These are phyloP conservation scores for Hortaea sp. DNA, from an alignment of 2,329 filamentous ascomycete species.

Conservation along the genomic window DNA sequence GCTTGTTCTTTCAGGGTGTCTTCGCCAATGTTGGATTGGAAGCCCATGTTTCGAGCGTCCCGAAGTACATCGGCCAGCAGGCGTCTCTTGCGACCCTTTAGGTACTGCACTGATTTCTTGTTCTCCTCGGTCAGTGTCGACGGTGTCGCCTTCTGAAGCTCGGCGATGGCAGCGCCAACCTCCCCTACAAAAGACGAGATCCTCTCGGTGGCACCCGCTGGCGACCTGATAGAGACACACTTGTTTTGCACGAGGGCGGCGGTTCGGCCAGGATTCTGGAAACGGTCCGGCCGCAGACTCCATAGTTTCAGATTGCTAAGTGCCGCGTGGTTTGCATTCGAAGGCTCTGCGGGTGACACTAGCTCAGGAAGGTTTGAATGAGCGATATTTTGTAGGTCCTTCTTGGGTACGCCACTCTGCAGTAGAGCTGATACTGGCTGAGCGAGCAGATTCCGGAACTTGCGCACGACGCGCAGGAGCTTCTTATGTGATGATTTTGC, in stretches of 20 bases:
- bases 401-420: slow-evolving; percentile 8
- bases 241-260: slow-evolving; percentile 56
- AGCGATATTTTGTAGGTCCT: not conserved
- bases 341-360: not conserved
- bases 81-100: slow-evolving; percentile 83
- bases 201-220: slow-evolving; percentile 23
- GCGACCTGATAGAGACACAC: not conserved
- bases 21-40: slow-evolving; percentile 70
- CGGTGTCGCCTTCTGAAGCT: slow-evolving; percentile 77
- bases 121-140: slow-evolving; percentile 75
- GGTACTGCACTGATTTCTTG: slow-evolving; percentile 70
- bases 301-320: slow-evolving; percentile 18
- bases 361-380: not conserved
- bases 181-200: slow-evolving; percentile 60
- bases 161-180: slow-evolving; percentile 56
- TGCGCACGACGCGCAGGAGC: slow-evolving; percentile 80
- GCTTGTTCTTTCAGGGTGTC: slow-evolving; percentile 64
- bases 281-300: slow-evolving; percentile 47
- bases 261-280: slow-evolving; percentile 61
- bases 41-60: slow-evolving; percentile 75
- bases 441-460: slow-evolving; percentile 71
- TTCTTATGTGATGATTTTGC: slow-evolving; percentile 84
- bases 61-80: slow-evolving; percentile 83
- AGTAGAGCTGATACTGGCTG: slow-evolving; percentile 60
- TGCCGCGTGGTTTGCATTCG: not conserved